Percentiles rank a stretch among this genome's conserved stretches.
phyloP scores from a whole-genome alignment of 1,284 basidiomycete species.

The Vanrija humicola region DNA sequence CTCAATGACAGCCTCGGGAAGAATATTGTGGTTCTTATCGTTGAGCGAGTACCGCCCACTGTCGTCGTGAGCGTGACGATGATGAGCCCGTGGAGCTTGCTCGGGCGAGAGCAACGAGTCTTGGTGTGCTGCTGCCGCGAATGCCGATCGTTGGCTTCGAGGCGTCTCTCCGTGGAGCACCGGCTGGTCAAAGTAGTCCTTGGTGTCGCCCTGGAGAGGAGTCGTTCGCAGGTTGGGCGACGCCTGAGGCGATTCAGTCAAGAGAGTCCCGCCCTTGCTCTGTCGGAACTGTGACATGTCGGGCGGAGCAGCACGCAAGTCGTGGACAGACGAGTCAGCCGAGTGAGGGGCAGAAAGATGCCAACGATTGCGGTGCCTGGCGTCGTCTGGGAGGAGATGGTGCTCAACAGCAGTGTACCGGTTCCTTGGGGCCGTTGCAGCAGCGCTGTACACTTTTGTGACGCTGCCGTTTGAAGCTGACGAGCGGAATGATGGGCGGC shows the following conservation, averaged over 20 bases:
- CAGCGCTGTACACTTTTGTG: background rate
- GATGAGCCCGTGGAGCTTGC: background rate
- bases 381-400: constrained; percentile 24
- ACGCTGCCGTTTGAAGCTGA: constrained; percentile 3
- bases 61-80: constrained; percentile 8
- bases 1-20: constrained; percentile 41
- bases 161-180: background rate
- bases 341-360: too few relatives aligned
- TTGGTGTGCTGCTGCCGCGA: too few relatives aligned
- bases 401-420: constrained; percentile 31
- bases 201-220: background rate
- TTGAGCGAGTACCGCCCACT: constrained; percentile 1
- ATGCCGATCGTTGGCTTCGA: background rate
- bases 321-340: too few relatives aligned
- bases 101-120: too few relatives aligned
- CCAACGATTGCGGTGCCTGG: background rate
- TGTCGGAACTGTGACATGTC: too few relatives aligned
- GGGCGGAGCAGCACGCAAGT: too few relatives aligned
- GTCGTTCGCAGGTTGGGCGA: background rate
- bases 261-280: too few relatives aligned
- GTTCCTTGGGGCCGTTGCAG: constrained; percentile 10
- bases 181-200: too few relatives aligned
- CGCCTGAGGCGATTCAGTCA: too few relatives aligned
- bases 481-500: constrained; percentile 1
- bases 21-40: constrained; percentile 18